Percentiles rank a stretch among this genome's conserved stretches.
Conservation (phyloP, 1,284 basidiomycete genomes). For the Stereum hirsutum region DNA sequence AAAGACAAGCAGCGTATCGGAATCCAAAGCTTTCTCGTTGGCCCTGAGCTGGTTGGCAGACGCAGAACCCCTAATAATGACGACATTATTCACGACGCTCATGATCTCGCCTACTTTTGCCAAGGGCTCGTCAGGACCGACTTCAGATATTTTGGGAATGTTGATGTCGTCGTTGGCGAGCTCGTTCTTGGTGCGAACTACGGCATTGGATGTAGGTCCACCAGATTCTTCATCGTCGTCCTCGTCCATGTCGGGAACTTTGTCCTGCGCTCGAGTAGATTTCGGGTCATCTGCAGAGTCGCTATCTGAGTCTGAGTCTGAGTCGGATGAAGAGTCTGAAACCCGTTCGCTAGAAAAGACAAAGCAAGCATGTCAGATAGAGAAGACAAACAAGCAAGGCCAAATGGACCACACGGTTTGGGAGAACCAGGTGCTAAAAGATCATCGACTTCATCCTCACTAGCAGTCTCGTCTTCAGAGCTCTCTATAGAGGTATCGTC, state of each 20-base stretch:
- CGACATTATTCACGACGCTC: constrained; percentile 60
- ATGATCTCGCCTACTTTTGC: constrained; percentile 70
- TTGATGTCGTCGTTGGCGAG: constrained; percentile 37
- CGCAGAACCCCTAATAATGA: constrained; percentile 56
- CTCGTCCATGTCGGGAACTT: constrained; percentile 24
- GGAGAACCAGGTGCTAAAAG: constrained; percentile 25
- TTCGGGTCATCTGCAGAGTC: constrained; percentile 13
- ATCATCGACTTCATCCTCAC: constrained; percentile 63
- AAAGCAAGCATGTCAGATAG: not conserved
- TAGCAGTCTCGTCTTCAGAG: constrained; percentile 28
- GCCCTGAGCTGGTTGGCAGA: constrained; percentile 31
- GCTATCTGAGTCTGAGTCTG: constrained; percentile 24
- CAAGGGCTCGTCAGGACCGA: constrained; percentile 48
- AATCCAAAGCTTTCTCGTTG: constrained; percentile 62
- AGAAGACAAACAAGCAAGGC: not conserved
- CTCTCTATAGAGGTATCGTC: constrained; percentile 38
- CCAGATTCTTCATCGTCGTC: constrained; percentile 48
- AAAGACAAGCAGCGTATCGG: constrained; percentile 81
- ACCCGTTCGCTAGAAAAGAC: constrained; percentile 10
- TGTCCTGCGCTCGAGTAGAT: constrained; percentile 6
- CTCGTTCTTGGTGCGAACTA: constrained; percentile 60
- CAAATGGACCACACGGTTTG: not conserved
- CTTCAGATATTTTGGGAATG: constrained; percentile 47
- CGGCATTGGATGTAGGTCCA: constrained; percentile 28
- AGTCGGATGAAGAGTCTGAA: constrained; percentile 30